These are phyloP conservation scores for Syzygium syzygioides DNA, from an alignment of 441 rosid species.

Conservation along the genomic window DNA sequence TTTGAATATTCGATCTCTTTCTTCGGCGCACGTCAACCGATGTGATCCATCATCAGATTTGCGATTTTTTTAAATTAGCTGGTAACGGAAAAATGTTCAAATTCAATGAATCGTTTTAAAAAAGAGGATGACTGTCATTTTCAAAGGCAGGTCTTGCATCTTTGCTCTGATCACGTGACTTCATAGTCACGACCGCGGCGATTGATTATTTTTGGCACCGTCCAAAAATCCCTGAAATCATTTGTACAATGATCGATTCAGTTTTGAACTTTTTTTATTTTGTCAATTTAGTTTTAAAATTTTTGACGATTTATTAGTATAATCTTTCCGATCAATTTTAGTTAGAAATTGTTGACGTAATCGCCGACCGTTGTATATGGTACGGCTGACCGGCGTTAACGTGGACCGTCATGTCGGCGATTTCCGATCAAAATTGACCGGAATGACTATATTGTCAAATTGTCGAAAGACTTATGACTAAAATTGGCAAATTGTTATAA, in stretches of 20 bases:
- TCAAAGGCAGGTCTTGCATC: neutral
- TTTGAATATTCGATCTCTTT: neutral
- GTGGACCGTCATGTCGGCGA: accelerated
- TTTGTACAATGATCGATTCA: accelerated
- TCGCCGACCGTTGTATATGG: neutral
- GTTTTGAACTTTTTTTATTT: neutral
- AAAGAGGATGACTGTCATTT: neutral
- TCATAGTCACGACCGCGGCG: neutral
- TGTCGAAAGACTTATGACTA: no score
- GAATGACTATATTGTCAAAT: no score
- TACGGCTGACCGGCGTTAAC: accelerated
- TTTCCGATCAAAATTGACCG: accelerated
- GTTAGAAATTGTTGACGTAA: accelerated
- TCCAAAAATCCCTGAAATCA: neutral
- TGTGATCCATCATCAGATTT: neutral
- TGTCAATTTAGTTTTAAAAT: accelerated
- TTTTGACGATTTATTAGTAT: neutral
- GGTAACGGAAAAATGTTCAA: neutral
- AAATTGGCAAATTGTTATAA: no score
- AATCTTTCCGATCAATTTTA: accelerated
- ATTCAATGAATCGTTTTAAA: neutral
- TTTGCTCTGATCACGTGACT: neutral
- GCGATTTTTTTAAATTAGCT: neutral
- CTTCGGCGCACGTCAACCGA: neutral
- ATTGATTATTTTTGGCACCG: neutral